Percentiles rank a stretch among this genome's conserved stretches.
These are phyloP conservation scores for Aspergillus neotritici DNA, from an alignment of 2,329 filamentous ascomycete species.

Conservation along the genomic window DNA sequence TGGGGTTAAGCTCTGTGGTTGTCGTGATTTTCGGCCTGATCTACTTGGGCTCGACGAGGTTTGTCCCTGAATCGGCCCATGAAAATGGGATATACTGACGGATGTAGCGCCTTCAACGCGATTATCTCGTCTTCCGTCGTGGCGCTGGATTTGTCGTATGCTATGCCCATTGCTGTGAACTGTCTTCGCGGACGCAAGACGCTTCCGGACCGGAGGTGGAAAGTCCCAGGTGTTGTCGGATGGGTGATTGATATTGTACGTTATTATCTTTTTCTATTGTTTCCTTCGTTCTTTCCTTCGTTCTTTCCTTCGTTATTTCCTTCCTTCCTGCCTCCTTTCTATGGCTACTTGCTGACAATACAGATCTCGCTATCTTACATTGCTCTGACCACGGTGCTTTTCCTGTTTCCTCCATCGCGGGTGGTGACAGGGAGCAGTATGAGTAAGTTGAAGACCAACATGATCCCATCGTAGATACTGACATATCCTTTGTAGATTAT, in stretches of 20 bases:
- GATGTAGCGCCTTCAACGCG: constrained; percentile 59
- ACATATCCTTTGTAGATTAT: constrained; percentile 24
- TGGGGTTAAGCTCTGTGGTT: constrained; percentile 55
- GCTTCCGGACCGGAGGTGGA: constrained; percentile 57
- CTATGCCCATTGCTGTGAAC: constrained; percentile 66
- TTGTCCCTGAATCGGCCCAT: constrained; percentile 4
- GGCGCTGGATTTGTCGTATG: constrained; percentile 65
- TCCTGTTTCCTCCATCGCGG: constrained; percentile 64
- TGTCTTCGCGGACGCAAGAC: constrained; percentile 59
- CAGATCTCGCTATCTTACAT: constrained; percentile 57
- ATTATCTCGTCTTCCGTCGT: constrained; percentile 67
- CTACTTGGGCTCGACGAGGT: constrained; percentile 56
- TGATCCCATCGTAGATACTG: background rate
- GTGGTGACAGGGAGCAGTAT: constrained; percentile 62
- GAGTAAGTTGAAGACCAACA: constrained; percentile 45
- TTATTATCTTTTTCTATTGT: no score
- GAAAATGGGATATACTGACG: background rate
- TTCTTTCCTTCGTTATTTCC: no score
- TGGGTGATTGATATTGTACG: constrained; percentile 55
- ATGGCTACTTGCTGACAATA: constrained; percentile 4
- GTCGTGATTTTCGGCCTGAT: constrained; percentile 65
- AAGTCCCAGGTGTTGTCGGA: constrained; percentile 48
- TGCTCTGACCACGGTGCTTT: constrained; percentile 63
- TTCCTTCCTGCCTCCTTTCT: background rate
- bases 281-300: no score